phyloP scores from a whole-genome alignment of 192 early-diverging fungal genomes.

The Coemansia sp. region DNA sequence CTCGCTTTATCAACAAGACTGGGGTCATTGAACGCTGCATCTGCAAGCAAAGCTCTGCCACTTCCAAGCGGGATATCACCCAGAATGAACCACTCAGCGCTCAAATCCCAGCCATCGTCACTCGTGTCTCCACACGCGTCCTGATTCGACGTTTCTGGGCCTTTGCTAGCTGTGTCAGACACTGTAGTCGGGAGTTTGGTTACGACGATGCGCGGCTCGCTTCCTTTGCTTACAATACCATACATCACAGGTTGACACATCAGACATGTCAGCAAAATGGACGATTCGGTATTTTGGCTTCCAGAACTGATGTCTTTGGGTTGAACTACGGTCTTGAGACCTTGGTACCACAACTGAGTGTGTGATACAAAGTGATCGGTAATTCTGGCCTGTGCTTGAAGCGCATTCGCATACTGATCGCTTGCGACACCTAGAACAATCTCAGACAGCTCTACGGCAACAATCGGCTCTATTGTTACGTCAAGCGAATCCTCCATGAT shows the following conservation, averaged over 20 bases:
- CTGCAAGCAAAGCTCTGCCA: conserved; percentile 17
- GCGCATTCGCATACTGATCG: conserved; percentile 30
- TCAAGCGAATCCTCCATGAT: background rate
- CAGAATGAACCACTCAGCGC: conserved; percentile 54
- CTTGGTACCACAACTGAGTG: conserved; percentile 17
- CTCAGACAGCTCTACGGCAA: conserved; percentile 37
- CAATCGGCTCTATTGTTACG: conserved; percentile 22
- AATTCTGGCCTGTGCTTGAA: conserved; percentile 21
- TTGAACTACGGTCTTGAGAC: background rate
- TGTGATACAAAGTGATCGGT: conserved; percentile 12
- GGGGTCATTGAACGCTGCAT: conserved; percentile 16
- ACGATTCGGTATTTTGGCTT: background rate
- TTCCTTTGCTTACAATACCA: conserved; percentile 19
- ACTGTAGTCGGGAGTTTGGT: conserved; percentile 12
- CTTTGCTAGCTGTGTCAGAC: background rate
- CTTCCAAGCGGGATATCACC: conserved; percentile 27
- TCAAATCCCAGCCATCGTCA: conserved; percentile 34
- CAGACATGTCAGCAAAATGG: conserved; percentile 29
- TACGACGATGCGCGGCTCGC: conserved; percentile 27
- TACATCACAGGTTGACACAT: conserved; percentile 52
- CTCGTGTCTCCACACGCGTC: conserved; percentile 2
- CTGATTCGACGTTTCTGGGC: background rate
- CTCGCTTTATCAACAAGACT: background rate
- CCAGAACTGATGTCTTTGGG: background rate
- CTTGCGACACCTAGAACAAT: conserved; percentile 39